Evolutionary conservation across 345 rosid genomes (phyloP).

Genomic region (Ceriops tagal): DNA sequence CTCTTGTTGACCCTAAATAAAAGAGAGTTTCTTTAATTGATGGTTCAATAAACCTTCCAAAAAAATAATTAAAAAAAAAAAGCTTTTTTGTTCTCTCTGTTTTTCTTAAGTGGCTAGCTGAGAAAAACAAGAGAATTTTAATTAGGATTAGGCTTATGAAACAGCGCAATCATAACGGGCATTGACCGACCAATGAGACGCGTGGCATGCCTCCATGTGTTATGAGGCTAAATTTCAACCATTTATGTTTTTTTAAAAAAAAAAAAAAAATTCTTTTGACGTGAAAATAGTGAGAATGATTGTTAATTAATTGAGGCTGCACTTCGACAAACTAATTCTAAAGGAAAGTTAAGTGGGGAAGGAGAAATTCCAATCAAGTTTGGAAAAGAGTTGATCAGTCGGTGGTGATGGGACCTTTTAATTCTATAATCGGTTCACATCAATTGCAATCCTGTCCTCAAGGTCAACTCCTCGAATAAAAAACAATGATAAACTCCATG

Average conservation of each 20-base stretch:
- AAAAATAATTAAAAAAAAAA: no score
- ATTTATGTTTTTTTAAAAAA: background rate
- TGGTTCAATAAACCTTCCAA: no score
- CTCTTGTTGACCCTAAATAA: no score
- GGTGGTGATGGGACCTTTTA: background rate
- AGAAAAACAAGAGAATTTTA: no score
- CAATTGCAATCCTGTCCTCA: background rate
- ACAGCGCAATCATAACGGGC: background rate
- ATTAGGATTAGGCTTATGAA: no score
- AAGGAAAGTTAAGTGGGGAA: background rate
- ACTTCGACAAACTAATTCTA: background rate
- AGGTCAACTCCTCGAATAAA: background rate
- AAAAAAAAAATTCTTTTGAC: background rate
- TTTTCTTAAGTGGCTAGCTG: no score
- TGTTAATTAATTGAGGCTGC: background rate
- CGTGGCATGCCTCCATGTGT: constrained; percentile 14
- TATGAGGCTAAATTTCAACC: constrained; percentile 7
- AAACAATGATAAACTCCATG: background rate
- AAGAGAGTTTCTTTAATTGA: no score
- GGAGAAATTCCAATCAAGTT: background rate
- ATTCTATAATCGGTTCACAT: background rate
- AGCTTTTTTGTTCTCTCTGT: no score
- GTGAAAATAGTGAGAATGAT: background rate
- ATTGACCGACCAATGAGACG: constrained; percentile 3
- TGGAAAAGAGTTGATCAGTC: background rate